A percentile compares a stretch with the other conserved stretches of the same genome.
These are phyloP conservation scores for Globisporangium okanoganense DNA, from an alignment of 352 stramenopile species.

Conservation along the genomic window DNA sequence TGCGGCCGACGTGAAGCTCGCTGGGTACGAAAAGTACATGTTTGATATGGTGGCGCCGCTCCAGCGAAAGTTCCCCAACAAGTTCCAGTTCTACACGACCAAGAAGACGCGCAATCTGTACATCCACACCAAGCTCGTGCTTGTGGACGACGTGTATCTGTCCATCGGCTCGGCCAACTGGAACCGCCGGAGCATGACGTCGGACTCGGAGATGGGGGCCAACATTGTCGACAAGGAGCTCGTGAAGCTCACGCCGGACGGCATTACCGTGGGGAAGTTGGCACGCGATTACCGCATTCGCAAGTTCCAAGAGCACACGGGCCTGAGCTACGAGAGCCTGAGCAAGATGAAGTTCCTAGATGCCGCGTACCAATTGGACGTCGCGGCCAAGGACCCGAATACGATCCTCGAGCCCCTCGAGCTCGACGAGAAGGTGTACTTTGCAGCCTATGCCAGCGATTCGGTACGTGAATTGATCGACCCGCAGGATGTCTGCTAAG, in stretches of 20 bases:
- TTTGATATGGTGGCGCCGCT: conserved; percentile 54
- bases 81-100: conserved; percentile 43
- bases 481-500: conserved; percentile 7
- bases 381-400: conserved; percentile 13
- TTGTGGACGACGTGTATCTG: conserved; percentile 17
- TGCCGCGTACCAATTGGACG: conserved; percentile 26
- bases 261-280: conserved; percentile 30
- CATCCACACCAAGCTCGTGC: conserved; percentile 50
- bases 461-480: conserved; percentile 1
- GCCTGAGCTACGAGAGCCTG: conserved; percentile 34
- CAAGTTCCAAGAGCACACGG: conserved; percentile 58
- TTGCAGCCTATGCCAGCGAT: conserved; percentile 8
- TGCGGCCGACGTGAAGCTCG: conserved; percentile 23
- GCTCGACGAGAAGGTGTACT: conserved; percentile 18
- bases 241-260: conserved; percentile 14
- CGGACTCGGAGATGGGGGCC: conserved; percentile 45
- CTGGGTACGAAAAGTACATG: conserved; percentile 53
- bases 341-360: conserved; percentile 35
- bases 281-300: conserved; percentile 46
- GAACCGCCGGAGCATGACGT: conserved; percentile 63
- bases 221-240: conserved; percentile 44
- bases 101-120: conserved; percentile 34
- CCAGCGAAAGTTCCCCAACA: conserved; percentile 35
- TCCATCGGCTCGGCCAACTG: conserved; percentile 46
- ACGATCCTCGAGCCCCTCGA: conserved; percentile 27